Percentiles rank a stretch among this genome's conserved stretches.
These are phyloP conservation scores for Diplogelasinospora grovesii DNA, from an alignment of 495 filamentous ascomycete species.

Conservation along the genomic window DNA sequence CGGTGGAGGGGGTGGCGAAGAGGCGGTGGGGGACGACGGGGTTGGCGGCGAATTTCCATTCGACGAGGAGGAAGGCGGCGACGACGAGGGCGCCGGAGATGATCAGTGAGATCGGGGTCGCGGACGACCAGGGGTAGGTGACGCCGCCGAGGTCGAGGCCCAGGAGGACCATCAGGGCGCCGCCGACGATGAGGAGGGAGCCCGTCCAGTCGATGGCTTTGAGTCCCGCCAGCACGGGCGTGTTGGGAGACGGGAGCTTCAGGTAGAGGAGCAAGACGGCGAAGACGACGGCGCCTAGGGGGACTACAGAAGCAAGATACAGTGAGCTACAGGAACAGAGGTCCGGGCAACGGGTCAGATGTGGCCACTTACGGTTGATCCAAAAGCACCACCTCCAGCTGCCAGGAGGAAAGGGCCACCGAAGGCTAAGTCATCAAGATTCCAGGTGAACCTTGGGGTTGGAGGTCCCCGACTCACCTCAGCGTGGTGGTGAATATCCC, in stretches of 20 bases:
- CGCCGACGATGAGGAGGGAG: constrained; percentile 58
- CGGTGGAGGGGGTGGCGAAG: constrained; percentile 52
- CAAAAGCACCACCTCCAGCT: constrained; percentile 61
- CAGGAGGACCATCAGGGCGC: constrained; percentile 70
- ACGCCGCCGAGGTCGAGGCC: constrained; percentile 70
- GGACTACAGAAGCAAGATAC: constrained; percentile 42
- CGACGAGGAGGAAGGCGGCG: constrained; percentile 55
- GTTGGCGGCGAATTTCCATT: constrained; percentile 61
- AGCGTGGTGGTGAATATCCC: constrained; percentile 48
- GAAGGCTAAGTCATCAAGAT: too few relatives aligned
- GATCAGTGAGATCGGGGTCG: constrained; percentile 65
- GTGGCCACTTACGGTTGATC: constrained; percentile 51
- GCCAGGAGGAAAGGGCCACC: background rate
- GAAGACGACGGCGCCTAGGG: constrained; percentile 58
- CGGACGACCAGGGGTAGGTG: constrained; percentile 62
- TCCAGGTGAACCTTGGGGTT: too few relatives aligned
- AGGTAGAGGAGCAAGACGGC: constrained; percentile 61
- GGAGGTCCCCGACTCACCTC: constrained; percentile 7
- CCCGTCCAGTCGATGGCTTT: constrained; percentile 69
- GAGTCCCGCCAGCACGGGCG: constrained; percentile 58
- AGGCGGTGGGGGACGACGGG: constrained; percentile 68
- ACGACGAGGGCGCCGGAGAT: constrained; percentile 60
- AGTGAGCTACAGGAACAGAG: too few relatives aligned
- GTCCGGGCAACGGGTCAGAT: too few relatives aligned
- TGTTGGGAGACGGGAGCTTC: constrained; percentile 62